Evolutionary conservation across 2,329 filamentous ascomycete species (phyloP).

Genomic region (Colletotrichum acutatum): DNA sequence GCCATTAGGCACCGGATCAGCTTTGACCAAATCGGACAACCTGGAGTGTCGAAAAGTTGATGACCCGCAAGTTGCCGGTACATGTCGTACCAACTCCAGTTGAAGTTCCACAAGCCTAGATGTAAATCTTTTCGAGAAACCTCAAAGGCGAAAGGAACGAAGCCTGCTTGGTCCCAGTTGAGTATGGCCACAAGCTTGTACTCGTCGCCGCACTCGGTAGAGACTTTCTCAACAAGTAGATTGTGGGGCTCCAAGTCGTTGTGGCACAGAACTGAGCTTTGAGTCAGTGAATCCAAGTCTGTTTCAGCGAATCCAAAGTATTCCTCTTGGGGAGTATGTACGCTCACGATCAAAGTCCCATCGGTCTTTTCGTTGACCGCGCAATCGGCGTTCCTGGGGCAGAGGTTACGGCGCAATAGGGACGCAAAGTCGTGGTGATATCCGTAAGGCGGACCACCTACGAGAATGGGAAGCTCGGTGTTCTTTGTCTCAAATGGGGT

Average conservation of each 20-base stretch:
- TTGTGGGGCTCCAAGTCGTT: conserved; percentile 26
- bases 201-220: background rate
- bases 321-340: background rate
- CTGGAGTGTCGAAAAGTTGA: background rate
- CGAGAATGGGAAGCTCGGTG: background rate
- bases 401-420: background rate
- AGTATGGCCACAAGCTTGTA: conserved; percentile 12
- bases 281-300: background rate
- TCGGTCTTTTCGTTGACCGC: background rate
- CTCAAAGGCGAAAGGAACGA: conserved; percentile 14
- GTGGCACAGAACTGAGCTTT: conserved; percentile 6
- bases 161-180: conserved; percentile 11
- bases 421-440: background rate
- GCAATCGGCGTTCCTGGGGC: background rate
- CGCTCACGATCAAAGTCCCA: background rate
- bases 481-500: background rate
- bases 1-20: background rate
- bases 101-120: conserved; percentile 1
- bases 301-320: background rate
- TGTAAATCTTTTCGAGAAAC: background rate
- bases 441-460: background rate
- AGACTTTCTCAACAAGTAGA: background rate
- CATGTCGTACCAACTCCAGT: conserved; percentile 14
- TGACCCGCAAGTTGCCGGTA: background rate
- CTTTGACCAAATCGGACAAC: background rate